Base-by-base conservation (phyloP, 345 rosid genomes). In the Salix viminalis region DNA sequence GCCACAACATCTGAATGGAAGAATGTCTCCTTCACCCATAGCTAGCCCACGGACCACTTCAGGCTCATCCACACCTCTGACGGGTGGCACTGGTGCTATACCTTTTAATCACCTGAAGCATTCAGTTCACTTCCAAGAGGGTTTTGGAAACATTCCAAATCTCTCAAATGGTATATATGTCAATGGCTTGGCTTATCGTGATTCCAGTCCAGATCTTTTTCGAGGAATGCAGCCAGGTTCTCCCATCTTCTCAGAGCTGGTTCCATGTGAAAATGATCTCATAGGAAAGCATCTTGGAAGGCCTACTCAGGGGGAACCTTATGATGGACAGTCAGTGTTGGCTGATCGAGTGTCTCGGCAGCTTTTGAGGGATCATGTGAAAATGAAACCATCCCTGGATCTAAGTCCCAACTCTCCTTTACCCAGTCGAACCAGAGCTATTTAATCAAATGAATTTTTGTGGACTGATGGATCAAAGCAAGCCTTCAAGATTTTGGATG, bases 331-430 rank as follows among this genome's bases (percentile, higher is more conserved):
- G 75, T 85, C 88, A 44, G 83, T 83, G 48, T 80, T 89, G 67
- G 89, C 89, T 69, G 92, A 89, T 79, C 92, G 85, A 70, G 92
- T 90, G 28, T 87, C 92, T 65, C 88, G 88, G 75, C 92, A 90
- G 86, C 84, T 91, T 64, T 74, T 90, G 72, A 86, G 90, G 36
- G 94, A 88, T 79, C 92, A 80, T 78, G 83, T 82, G 64, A 87
- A 87, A 83, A 77, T 84, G 69, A 90, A 87, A 74, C 86, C 82
- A 50, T 78, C 88, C 71, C 75, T 87, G 65, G 88, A 90, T 76
- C 82, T 91, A 74, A 88, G 84, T 70, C 83, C 88, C 37, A 79
- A 84, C 78, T 82, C 72, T 36, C 74, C 87, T 75, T 73, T 81
- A 78, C 89, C 76, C 58, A 83, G 86, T 13, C 82, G 79, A 3